Base-by-base conservation (phyloP, 495 filamentous ascomycete genomes). In the Trichodelitschia bisporula region DNA sequence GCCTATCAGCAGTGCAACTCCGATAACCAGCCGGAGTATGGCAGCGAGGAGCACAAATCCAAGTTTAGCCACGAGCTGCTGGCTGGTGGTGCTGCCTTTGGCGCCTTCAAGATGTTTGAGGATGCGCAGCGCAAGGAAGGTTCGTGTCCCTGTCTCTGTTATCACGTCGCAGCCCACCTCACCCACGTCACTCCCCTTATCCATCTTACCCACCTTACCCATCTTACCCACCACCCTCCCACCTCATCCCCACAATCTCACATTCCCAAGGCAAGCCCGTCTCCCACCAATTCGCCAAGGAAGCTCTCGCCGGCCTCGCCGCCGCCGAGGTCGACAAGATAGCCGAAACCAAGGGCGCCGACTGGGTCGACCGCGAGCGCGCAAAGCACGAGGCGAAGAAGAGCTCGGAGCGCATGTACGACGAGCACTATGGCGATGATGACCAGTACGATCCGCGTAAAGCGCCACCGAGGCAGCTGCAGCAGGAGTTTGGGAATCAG, bases 311-410 rank as follows among this genome's bases (percentile, higher is more conserved):
- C 26, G 76, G 67, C 38, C 44, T 79, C 28, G 74, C 68, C 28
- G 75, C 66, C 24, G 67, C 62, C 34, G 71, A 83, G 51, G 59
- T 78, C 35, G 77, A 89, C 58, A 77, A 70, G 54, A 57, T 83
- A 19, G 57, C 62, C 44, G 73, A 83, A 63, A 76, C 66, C 44
- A 79, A 77, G 62, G 74, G 74, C 17, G 57, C 72, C 37, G 69
- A 78, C 48, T 61, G 55, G 42, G 47, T 66, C 34, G 75, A 84
- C 52, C 54, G 57, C 26, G 60, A 76, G 56, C 51, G 57, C 43
- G 68, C 72, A 30, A 68, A 71, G 42, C 57, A 61, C 32, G 59
- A 75, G 33, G 74, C 75, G 29, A 61, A 66, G 53, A 38, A 64
- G 56, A 66, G 70, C 40, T 65, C 64, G 20, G 50, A 72, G 51